phyloP scores from a whole-genome alignment of 306 rosid species.

The Prunus armeniaca region DNA sequence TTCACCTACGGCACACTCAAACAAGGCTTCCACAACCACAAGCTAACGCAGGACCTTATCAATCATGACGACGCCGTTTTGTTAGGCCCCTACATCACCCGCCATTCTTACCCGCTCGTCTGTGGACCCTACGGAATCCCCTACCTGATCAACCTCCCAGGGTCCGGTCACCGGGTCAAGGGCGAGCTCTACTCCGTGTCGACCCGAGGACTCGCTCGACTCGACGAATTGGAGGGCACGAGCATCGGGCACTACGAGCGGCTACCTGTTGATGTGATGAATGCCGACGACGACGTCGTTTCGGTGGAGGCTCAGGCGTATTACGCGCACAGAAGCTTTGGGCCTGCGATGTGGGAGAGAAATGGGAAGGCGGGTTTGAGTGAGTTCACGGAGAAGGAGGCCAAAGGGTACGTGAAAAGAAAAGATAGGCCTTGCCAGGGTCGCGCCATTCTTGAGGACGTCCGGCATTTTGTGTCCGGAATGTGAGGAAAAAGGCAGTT shows the following conservation, averaged over 20 bases:
- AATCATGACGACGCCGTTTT: constrained; percentile 44
- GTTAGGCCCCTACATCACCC: constrained; percentile 32
- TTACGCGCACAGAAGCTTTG: constrained; percentile 47
- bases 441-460: constrained; percentile 17
- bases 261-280: constrained; percentile 21
- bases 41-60: constrained; percentile 37
- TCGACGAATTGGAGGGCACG: constrained; percentile 59
- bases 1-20: constrained; percentile 71
- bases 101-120: constrained; percentile 41
- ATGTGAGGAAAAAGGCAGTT: neutral
- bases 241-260: constrained; percentile 53
- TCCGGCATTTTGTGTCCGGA: constrained; percentile 11
- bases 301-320: constrained; percentile 48
- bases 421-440: constrained; percentile 24
- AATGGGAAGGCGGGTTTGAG: constrained; percentile 33
- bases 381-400: constrained; percentile 32
- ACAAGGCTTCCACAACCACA: constrained; percentile 53
- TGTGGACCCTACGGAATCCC: constrained; percentile 66
- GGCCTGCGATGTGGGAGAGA: constrained; percentile 47
- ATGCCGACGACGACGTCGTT: neutral
- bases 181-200: constrained; percentile 67
- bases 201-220: constrained; percentile 30
- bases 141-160: constrained; percentile 58
- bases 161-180: constrained; percentile 40
- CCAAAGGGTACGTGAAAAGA: constrained; percentile 29